A percentile compares a stretch with the other conserved stretches of the same genome.
Conservation (phyloP, 345 rosid genomes). For the Moringa oleifera region DNA sequence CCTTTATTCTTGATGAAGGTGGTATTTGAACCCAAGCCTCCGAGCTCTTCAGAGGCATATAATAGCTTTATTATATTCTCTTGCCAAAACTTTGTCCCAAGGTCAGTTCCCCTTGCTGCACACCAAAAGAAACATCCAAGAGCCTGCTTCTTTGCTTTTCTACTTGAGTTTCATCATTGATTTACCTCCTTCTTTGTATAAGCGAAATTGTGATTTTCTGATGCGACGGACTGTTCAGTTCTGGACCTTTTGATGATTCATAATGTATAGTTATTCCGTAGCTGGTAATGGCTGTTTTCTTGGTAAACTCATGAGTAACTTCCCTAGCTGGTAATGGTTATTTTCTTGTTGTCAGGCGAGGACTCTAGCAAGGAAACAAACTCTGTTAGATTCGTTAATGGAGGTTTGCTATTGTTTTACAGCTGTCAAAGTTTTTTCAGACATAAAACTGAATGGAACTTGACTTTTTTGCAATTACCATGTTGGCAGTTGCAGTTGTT, state of each 20-base stretch:
- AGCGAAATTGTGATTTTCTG: neutral
- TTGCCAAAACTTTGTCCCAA: no score
- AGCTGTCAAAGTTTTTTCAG: conserved; percentile 13
- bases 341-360: conserved; percentile 43
- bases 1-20: no score
- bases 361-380: conserved; percentile 35
- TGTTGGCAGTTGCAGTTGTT: conserved; percentile 81
- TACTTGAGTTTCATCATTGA: neutral
- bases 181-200: neutral
- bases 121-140: no score
- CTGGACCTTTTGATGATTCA: conserved; percentile 3
- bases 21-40: no score
- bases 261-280: conserved; percentile 2
- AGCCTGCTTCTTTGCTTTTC: neutral
- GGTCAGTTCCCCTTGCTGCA: no score
- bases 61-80: no score
- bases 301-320: no score
- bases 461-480: conserved; percentile 21
- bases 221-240: conserved; percentile 1
- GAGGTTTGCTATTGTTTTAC: conserved; percentile 60
- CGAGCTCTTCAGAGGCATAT: no score
- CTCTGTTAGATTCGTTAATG: conserved; percentile 73
- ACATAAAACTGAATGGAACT: conserved; percentile 9
- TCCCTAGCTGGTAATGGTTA: conserved; percentile 14
- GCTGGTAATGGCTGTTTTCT: no score